phyloP scores from a whole-genome alignment of 768 basidiomycete species.

The Tubosaeta brunneosetosa region DNA sequence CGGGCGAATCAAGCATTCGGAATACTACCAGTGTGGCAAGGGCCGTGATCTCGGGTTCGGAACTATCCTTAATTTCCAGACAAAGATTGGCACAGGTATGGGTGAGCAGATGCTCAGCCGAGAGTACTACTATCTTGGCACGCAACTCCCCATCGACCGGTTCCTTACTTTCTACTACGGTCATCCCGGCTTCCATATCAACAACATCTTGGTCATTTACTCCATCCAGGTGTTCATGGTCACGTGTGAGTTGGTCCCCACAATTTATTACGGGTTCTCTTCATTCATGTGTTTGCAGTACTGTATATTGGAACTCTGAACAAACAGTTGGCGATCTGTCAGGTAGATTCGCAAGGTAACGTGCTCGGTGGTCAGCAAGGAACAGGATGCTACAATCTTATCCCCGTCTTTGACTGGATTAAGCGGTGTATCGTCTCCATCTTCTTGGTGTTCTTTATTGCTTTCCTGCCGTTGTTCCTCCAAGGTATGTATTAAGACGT shows the following conservation, averaged over 20 bases:
- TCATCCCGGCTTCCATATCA: slow-evolving; percentile 99
- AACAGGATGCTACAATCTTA: slow-evolving; percentile 80
- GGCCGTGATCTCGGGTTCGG: slow-evolving; percentile 99
- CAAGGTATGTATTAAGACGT: slow-evolving; percentile 59
- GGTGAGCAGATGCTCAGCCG: slow-evolving; percentile 99
- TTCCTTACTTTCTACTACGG: slow-evolving; percentile 99
- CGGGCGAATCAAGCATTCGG: slow-evolving; percentile 98
- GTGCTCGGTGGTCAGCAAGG: slow-evolving; percentile 81
- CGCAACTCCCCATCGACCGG: slow-evolving; percentile 95
- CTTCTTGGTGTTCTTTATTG: slow-evolving; percentile 98
- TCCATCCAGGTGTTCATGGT: slow-evolving; percentile 98
- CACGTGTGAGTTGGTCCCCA: slow-evolving; percentile 55
- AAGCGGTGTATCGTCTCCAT: slow-evolving; percentile 94
- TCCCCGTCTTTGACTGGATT: slow-evolving; percentile 98
- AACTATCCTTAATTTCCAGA: slow-evolving; percentile 99
- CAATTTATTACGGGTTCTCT: background rate
- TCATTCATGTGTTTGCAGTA: slow-evolving; percentile 42
- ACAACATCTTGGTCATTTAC: slow-evolving; percentile 98
- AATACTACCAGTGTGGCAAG: slow-evolving; percentile 99
- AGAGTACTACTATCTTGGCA: slow-evolving; percentile 98
- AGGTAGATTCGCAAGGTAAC: slow-evolving; percentile 75
- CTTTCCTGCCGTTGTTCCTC: slow-evolving; percentile 93
- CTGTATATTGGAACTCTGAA: slow-evolving; percentile 95
- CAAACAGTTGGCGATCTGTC: slow-evolving; percentile 86
- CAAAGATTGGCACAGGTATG: slow-evolving; percentile 99